A percentile compares a stretch with the other conserved stretches of the same genome.
These are phyloP conservation scores for Eragrostis curvula DNA, from an alignment of 176 grass and related monocot genomes.

Conservation along the genomic window DNA sequence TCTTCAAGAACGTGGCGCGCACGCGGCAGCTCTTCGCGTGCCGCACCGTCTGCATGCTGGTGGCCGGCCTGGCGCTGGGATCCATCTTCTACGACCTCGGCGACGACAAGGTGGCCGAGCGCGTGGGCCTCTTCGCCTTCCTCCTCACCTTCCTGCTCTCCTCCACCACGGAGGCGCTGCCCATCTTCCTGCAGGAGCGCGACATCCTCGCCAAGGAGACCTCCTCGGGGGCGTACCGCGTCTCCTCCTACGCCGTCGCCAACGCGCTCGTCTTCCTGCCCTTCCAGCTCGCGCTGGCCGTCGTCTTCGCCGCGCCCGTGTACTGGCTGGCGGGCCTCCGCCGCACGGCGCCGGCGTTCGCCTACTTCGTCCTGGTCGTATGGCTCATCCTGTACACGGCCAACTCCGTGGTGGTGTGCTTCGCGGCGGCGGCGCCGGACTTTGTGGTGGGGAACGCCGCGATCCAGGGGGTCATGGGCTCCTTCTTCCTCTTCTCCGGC, in stretches of 20 bases:
- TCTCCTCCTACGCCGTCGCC: slow-evolving; percentile 25
- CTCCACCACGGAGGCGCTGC: slow-evolving; percentile 39
- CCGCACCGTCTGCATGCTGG: slow-evolving; percentile 31
- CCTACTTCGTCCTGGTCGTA: slow-evolving; percentile 28
- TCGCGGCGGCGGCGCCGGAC: slow-evolving; percentile 30
- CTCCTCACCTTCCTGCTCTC: slow-evolving; percentile 38
- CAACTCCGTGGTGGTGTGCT: slow-evolving; percentile 33
- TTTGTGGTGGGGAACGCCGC: slow-evolving; percentile 36
- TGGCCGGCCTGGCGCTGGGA: slow-evolving; percentile 29
- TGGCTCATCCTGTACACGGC: slow-evolving; percentile 41
- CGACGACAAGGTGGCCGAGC: slow-evolving; percentile 33
- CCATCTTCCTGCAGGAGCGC: slow-evolving; percentile 45
- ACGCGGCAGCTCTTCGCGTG: slow-evolving; percentile 31
- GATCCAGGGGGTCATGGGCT: slow-evolving; percentile 36
- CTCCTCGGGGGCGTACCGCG: slow-evolving; percentile 17
- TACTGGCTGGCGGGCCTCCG: slow-evolving; percentile 33
- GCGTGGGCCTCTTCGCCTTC: slow-evolving; percentile 38
- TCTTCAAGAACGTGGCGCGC: slow-evolving; percentile 36
- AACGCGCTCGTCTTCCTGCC: slow-evolving; percentile 38
- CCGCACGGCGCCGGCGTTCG: slow-evolving; percentile 20
- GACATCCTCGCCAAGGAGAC: slow-evolving; percentile 42
- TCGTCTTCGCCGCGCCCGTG: slow-evolving; percentile 13
- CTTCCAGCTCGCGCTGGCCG: slow-evolving; percentile 28
- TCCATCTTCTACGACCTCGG: slow-evolving; percentile 41
- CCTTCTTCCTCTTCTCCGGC: slow-evolving; percentile 45